These are phyloP conservation scores for Exsudoporus floridanus DNA, from an alignment of 1,284 basidiomycete genomes.

Conservation along the genomic window DNA sequence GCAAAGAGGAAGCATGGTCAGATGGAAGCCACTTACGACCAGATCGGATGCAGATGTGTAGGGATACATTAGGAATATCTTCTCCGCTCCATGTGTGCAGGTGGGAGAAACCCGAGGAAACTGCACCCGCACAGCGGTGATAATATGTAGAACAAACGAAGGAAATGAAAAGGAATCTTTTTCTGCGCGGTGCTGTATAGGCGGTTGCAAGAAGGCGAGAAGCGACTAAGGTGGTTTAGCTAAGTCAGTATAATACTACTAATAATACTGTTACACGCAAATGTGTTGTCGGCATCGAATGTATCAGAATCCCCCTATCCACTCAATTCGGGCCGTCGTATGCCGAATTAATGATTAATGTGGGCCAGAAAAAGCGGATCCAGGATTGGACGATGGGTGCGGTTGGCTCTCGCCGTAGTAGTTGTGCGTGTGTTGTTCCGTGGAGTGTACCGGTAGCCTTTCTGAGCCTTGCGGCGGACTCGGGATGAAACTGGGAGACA, in stretches of 20 bases:
- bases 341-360: constrained; percentile 44
- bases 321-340: constrained; percentile 1
- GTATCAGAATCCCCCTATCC: constrained; percentile 23
- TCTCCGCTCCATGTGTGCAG: constrained; percentile 21
- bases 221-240: constrained; percentile 32
- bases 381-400: constrained; percentile 46
- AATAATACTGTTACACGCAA: constrained; percentile 36
- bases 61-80: constrained; percentile 25
- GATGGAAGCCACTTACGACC: constrained; percentile 17
- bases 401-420: constrained; percentile 39
- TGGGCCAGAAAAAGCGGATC: constrained; percentile 48
- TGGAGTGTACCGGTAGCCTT: constrained; percentile 34
- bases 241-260: constrained; percentile 38
- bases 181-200: constrained; percentile 18
- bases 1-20: constrained; percentile 12
- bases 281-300: constrained; percentile 19
- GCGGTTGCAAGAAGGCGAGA: constrained; percentile 32
- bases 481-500: constrained; percentile 30
- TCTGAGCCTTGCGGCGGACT: constrained; percentile 34
- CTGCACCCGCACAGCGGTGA: constrained; percentile 24
- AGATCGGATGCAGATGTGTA: constrained; percentile 23
- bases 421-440: constrained; percentile 34
- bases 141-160: constrained; percentile 26
- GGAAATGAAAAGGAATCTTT: constrained; percentile 23
- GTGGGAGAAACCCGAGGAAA: constrained; percentile 21